Base-by-base conservation (phyloP, 2,329 filamentous ascomycete species). In the Fusarium sororula region DNA sequence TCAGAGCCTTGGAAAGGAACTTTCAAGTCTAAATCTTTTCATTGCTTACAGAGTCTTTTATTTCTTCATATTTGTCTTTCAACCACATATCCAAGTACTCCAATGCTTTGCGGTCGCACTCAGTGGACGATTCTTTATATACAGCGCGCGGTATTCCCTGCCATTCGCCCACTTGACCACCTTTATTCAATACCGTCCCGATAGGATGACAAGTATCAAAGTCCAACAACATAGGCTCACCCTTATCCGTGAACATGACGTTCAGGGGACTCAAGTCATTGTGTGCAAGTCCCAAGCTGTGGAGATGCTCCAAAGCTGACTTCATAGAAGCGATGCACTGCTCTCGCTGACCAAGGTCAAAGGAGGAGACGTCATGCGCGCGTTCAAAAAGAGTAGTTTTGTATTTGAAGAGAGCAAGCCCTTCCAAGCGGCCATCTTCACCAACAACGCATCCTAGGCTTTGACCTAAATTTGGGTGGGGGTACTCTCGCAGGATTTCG, bases 1-100 rank as follows among this genome's bases (percentile, higher is more conserved):
- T n/a, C 14, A 15, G 14, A 17, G 17, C n/a, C 15, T 17, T 8
- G 1, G 2, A 1, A 42, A 11, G 5, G 5, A 17, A 8, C n/a
- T 11, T 11, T 20, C 15, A 13, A 45, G n/a, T 20, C 11, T 8
- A 13, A 20, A 45, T 1, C 6, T 15, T 7, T 13, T 20, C 24
- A 7, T 28, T 28, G 18, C 11, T 7, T 11, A 11, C 8, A 22
- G 13, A 22, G 4, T 47, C 45, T 10, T 28, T 28, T 18, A 28
- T 15, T 11, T 22, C 26, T 10, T 28, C 18, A 22, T 28, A 28
- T 13, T 28, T 47, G 5, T 15, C 28, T 6, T 22, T 28, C 13
- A 47, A 28, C 45, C 44, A 47, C 26, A 28, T 11, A 10, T 47
- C 26, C 44, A 47, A 28, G 7, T 47, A 22, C 18, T 47, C 26